Percentiles rank a stretch among this genome's conserved stretches.
These are phyloP conservation scores for Fusarium neocosmosporiellum DNA, from an alignment of 2,329 filamentous ascomycete species.

Conservation along the genomic window DNA sequence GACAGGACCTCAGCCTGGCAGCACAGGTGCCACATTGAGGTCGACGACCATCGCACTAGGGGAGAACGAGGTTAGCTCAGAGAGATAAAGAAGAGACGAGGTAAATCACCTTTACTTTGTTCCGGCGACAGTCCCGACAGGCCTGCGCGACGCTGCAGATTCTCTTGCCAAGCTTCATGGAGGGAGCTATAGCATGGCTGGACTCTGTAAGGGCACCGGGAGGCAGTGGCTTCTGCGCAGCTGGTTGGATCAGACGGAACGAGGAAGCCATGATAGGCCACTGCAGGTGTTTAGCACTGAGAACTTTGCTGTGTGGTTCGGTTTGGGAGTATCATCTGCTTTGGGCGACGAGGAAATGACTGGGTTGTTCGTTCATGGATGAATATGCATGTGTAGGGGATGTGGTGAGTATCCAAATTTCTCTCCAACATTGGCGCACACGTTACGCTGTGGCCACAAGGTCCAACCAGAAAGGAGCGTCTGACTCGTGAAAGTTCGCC, in stretches of 20 bases:
- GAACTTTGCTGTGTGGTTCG: not conserved
- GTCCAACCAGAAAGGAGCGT: not conserved
- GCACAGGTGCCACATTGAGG: not conserved
- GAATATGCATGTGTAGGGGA: not conserved
- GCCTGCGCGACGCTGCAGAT: not conserved
- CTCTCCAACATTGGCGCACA: not conserved
- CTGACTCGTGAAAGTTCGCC: not conserved
- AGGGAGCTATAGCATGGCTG: not conserved
- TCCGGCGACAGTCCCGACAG: not conserved
- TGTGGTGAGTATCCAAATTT: not conserved
- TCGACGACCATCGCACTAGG: not conserved
- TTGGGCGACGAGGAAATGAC: not conserved
- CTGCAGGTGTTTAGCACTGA: not conserved
- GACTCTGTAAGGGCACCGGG: not conserved
- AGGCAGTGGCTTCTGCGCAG: not conserved
- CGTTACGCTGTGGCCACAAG: not conserved
- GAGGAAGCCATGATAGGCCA: not conserved
- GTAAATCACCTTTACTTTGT: not conserved
- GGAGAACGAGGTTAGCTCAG: not conserved
- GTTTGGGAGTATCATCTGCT: not conserved
- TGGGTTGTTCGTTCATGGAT: not conserved
- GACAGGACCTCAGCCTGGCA: not conserved
- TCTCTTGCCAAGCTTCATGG: not conserved
- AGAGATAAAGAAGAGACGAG: not conserved
- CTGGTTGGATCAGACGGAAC: not conserved